A percentile compares a stretch with the other conserved stretches of the same genome.
Evolutionary conservation across 805 yeast genomes (phyloP).

Genomic region (Pichia gijzeniarum): DNA sequence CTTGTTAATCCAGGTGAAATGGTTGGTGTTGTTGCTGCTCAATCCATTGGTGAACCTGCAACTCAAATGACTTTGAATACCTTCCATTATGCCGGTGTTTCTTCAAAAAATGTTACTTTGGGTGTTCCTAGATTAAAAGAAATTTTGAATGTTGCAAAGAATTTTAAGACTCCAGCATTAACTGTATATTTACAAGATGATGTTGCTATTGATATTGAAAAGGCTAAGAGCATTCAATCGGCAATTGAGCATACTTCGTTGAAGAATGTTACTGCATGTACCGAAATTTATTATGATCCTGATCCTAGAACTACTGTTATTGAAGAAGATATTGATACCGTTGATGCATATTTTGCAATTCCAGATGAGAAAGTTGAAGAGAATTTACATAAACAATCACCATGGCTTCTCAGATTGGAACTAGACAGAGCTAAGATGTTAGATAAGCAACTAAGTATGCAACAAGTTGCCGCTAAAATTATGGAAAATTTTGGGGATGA

Average conservation of each 20-base stretch:
- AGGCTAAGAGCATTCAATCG: constrained; percentile 91
- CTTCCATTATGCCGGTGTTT: constrained; percentile 97
- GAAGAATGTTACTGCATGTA: constrained; percentile 92
- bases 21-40: constrained; percentile 98
- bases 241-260: constrained; percentile 95
- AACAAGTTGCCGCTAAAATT: constrained; percentile 94
- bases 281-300: constrained; percentile 96
- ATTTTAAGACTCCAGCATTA: constrained; percentile 98
- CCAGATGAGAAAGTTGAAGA: constrained; percentile 97
- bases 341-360: constrained; percentile 93
- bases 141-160: constrained; percentile 96
- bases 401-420: constrained; percentile 95
- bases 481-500: constrained; percentile 91
- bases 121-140: constrained; percentile 99
- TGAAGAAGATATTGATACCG: constrained; percentile 94
- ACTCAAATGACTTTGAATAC: constrained; percentile 97
- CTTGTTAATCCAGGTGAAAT: constrained; percentile 95
- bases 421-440: constrained; percentile 98
- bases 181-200: constrained; percentile 86
- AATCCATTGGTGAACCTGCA: constrained; percentile 97
- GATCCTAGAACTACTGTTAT: constrained; percentile 97
- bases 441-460: constrained; percentile 96
- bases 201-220: constrained; percentile 81
- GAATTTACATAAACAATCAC: constrained; percentile 89
- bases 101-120: constrained; percentile 95